Conservation (phyloP, 208 protist species). For the Wallacemonas sp. region DNA sequence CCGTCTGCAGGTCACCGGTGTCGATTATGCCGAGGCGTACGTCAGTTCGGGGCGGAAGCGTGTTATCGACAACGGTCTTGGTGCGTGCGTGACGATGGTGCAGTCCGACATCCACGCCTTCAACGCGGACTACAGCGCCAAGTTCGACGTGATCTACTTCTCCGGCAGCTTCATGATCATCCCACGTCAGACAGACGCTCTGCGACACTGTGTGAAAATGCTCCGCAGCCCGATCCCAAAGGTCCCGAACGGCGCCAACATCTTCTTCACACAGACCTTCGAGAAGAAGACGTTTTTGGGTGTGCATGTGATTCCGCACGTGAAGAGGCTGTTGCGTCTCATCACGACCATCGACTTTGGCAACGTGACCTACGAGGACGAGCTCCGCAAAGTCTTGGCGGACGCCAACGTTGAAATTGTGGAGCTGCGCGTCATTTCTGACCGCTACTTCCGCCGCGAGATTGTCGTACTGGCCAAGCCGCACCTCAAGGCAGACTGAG, state of each 20-base stretch:
- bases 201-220: constrained; percentile 67
- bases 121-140: constrained; percentile 39
- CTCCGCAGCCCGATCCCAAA: constrained; percentile 48
- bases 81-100: constrained; percentile 43
- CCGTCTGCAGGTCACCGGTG: constrained; percentile 56
- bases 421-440: constrained; percentile 34
- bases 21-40: constrained; percentile 76
- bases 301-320: constrained; percentile 44
- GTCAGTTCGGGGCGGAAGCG: constrained; percentile 34
- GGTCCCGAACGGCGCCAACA: constrained; percentile 41
- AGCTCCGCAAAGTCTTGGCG: constrained; percentile 54
- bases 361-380: constrained; percentile 78
- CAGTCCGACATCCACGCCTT: constrained; percentile 74
- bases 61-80: constrained; percentile 17
- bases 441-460: constrained; percentile 55
- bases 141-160: constrained; percentile 80
- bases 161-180: constrained; percentile 86
- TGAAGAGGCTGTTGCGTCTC: constrained; percentile 56
- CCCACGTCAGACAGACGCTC: constrained; percentile 45
- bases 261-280: constrained; percentile 85
- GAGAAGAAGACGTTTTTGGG: constrained; percentile 68
- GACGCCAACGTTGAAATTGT: constrained; percentile 60
- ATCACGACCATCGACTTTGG: constrained; percentile 87
- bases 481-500: constrained; percentile 19
- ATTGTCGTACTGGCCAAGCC: constrained; percentile 63